Evolutionary conservation across 2,329 filamentous ascomycete genomes (phyloP).

Genomic region (Nemania bipapillata): DNA sequence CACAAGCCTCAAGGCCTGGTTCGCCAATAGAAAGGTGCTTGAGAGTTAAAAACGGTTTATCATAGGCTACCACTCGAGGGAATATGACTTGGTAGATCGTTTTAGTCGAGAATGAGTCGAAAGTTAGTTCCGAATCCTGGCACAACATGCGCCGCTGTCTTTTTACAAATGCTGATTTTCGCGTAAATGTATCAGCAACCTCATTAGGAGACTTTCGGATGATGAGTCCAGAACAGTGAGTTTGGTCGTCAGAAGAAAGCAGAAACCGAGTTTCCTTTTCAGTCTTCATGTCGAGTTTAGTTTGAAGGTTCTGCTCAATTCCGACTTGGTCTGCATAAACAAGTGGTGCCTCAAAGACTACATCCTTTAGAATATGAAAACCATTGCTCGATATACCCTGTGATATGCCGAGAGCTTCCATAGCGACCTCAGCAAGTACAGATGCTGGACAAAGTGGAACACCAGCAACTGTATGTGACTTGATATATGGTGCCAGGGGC

Average conservation of each 20-base stretch:
- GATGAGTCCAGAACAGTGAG: constrained; percentile 26
- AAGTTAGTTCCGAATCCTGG: neutral
- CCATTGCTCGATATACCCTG: neutral
- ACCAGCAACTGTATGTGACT: constrained; percentile 40
- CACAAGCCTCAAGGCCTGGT: constrained; percentile 40
- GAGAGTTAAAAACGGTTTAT: constrained; percentile 44
- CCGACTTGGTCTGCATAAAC: neutral
- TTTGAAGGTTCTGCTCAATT: neutral
- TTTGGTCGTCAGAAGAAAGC: constrained; percentile 8
- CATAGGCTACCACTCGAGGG: constrained; percentile 48
- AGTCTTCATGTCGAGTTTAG: neutral
- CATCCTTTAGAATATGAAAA: constrained; percentile 16
- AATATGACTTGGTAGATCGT: constrained; percentile 49
- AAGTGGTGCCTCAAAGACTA: constrained; percentile 22
- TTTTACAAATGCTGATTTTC: constrained; percentile 27
- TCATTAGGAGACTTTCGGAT: constrained; percentile 16
- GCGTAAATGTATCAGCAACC: constrained; percentile 21
- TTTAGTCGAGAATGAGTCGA: constrained; percentile 36
- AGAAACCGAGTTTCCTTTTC: neutral
- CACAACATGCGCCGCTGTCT: constrained; percentile 23
- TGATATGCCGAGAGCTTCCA: constrained; percentile 37
- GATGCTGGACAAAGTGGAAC: constrained; percentile 43
- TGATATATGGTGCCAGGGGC: constrained; percentile 34
- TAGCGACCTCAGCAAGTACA: constrained; percentile 42
- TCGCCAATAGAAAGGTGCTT: constrained; percentile 44